phyloP scores from a whole-genome alignment of 1,139 yeast species.

The Debaryomycetaceae sp. region DNA sequence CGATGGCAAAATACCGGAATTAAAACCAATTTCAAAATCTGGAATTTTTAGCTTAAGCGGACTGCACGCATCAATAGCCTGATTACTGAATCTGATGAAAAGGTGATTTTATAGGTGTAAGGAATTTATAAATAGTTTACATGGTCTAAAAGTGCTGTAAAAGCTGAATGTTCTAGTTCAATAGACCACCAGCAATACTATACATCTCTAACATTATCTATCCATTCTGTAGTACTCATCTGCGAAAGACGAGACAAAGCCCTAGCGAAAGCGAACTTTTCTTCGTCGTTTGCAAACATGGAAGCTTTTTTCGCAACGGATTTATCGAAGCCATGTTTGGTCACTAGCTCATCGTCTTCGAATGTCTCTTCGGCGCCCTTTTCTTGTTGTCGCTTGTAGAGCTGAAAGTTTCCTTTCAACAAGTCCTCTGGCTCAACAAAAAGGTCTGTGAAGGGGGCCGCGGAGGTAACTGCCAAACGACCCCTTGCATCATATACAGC shows the following conservation, averaged over 20 bases:
- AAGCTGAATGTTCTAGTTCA: too few species aligned
- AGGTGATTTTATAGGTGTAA: too few species aligned
- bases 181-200: too few species aligned
- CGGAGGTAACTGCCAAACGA: slow-evolving; percentile 83
- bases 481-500: slow-evolving; percentile 93
- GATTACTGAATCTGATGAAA: background rate
- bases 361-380: slow-evolving; percentile 40
- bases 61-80: background rate
- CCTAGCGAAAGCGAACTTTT: slow-evolving; percentile 93
- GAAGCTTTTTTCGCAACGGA: slow-evolving; percentile 73
- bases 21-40: background rate
- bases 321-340: slow-evolving; percentile 70
- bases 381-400: slow-evolving; percentile 35
- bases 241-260: slow-evolving; percentile 88
- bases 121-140: too few species aligned
- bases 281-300: slow-evolving; percentile 87
- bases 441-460: slow-evolving; percentile 76
- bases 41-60: background rate
- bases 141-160: too few species aligned
- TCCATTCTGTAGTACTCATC: slow-evolving; percentile 95
- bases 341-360: slow-evolving; percentile 61
- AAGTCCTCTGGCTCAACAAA: slow-evolving; percentile 82
- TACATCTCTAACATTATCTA: slow-evolving; percentile 33
- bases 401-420: slow-evolving; percentile 50
- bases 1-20: background rate